phyloP scores from a whole-genome alignment of 2,329 filamentous ascomycete species.

The Endoconidiophora laricicola region DNA sequence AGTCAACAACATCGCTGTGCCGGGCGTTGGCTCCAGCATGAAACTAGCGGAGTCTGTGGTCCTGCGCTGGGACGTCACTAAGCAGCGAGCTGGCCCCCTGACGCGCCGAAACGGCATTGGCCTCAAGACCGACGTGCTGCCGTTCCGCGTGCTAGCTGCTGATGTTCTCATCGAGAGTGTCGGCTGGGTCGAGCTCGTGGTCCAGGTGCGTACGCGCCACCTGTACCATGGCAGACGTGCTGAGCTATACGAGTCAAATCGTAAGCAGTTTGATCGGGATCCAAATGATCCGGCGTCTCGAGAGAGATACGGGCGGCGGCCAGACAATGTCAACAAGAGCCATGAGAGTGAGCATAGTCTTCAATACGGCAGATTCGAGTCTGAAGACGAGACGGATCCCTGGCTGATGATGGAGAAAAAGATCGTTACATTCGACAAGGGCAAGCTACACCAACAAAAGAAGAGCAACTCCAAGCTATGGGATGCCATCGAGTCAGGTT shows the following conservation, averaged over 20 bases:
- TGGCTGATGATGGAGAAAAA: no score
- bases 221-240: constrained; percentile 19
- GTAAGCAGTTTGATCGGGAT: no score
- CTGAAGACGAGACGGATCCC: no score
- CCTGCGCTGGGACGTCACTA: constrained; percentile 72
- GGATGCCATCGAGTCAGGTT: constrained; percentile 13
- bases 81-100: constrained; percentile 55
- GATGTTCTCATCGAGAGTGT: constrained; percentile 86
- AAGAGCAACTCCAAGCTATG: constrained; percentile 10
- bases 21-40: constrained; percentile 41
- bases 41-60: constrained; percentile 57
- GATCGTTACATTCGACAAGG: no score
- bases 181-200: constrained; percentile 80
- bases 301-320: no score
- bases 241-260: constrained; percentile 14
- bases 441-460: constrained; percentile 1
- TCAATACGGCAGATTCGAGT: no score
- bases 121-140: constrained; percentile 49
- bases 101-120: constrained; percentile 46
- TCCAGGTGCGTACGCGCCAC: constrained; percentile 54
- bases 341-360: no score
- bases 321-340: no score
- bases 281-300: no score
- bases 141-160: constrained; percentile 61
- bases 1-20: constrained; percentile 45